These are phyloP conservation scores for Calonectria pseudoreteaudii DNA, from an alignment of 2,329 filamentous ascomycete species.

Conservation along the genomic window DNA sequence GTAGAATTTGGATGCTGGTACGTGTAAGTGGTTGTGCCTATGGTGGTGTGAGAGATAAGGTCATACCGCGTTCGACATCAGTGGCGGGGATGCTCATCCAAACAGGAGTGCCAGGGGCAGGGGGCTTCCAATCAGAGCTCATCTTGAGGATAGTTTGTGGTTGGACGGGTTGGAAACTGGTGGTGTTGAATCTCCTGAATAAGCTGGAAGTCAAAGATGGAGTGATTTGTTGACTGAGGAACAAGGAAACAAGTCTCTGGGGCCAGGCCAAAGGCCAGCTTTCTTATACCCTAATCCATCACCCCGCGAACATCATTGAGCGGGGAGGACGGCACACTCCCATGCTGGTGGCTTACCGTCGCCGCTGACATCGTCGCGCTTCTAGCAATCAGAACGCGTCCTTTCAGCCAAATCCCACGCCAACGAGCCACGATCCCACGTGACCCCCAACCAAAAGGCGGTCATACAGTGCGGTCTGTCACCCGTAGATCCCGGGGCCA, in stretches of 20 bases:
- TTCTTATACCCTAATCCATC: constrained; percentile 34
- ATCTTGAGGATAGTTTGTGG: not conserved
- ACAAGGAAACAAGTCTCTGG: constrained; percentile 4
- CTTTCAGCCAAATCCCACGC: constrained; percentile 26
- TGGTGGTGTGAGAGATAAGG: not conserved
- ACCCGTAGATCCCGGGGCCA: not conserved
- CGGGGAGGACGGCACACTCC: constrained; percentile 30
- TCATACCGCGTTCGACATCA: constrained; percentile 42
- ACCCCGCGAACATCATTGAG: not conserved
- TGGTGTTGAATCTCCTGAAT: not conserved
- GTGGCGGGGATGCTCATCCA: constrained; percentile 46
- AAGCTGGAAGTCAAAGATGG: not conserved
- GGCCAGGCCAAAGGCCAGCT: constrained; percentile 2
- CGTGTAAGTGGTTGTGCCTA: not conserved
- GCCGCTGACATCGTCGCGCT: constrained; percentile 33
- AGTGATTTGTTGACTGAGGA: not conserved
- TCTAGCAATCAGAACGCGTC: constrained; percentile 35
- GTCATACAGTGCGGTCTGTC: constrained; percentile 23
- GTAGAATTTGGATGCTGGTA: constrained; percentile 44
- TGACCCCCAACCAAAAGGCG: not conserved
- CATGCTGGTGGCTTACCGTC: constrained; percentile 36
- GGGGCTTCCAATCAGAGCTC: constrained; percentile 47
- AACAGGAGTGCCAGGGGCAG: constrained; percentile 42
- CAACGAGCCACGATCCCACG: constrained; percentile 37
- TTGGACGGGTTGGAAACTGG: not conserved